These are phyloP conservation scores for Mrakia frigida DNA, from an alignment of 768 basidiomycete genomes.

Conservation along the genomic window DNA sequence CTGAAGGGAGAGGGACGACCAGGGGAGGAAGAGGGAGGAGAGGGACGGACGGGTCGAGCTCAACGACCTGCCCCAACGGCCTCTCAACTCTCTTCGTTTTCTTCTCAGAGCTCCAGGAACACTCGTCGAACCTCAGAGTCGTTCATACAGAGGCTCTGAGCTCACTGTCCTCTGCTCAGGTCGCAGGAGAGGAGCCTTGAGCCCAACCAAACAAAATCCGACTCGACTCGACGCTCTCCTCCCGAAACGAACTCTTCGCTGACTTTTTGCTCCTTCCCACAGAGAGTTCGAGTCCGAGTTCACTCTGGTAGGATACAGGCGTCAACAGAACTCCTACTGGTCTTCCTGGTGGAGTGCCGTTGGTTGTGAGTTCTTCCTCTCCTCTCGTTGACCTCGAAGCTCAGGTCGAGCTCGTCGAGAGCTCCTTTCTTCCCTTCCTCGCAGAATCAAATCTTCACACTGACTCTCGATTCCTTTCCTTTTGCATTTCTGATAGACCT, in stretches of 20 bases:
- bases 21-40: not conserved
- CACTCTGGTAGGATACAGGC: conserved; percentile 20
- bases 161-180: too few relatives aligned
- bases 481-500: not conserved
- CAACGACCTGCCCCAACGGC: not conserved
- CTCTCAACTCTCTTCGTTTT: not conserved
- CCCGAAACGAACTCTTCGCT: not conserved
- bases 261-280: not conserved
- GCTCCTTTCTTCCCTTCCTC: too few relatives aligned
- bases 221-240: not conserved
- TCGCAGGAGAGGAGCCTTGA: not conserved
- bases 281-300: conserved; percentile 31
- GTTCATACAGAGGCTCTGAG: not conserved
- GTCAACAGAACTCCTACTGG: conserved; percentile 12
- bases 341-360: conserved; percentile 20
- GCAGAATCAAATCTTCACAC: not conserved
- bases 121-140: not conserved
- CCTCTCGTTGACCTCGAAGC: not conserved
- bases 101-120: not conserved
- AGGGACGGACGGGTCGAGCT: not conserved
- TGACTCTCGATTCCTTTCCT: not conserved
- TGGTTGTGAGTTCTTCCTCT: not conserved
- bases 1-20: not conserved
- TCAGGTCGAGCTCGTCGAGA: too few relatives aligned
- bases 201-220: not conserved